Conservation (phyloP, 2,329 filamentous ascomycete species). For the Neofusicoccum umdonicola region DNA sequence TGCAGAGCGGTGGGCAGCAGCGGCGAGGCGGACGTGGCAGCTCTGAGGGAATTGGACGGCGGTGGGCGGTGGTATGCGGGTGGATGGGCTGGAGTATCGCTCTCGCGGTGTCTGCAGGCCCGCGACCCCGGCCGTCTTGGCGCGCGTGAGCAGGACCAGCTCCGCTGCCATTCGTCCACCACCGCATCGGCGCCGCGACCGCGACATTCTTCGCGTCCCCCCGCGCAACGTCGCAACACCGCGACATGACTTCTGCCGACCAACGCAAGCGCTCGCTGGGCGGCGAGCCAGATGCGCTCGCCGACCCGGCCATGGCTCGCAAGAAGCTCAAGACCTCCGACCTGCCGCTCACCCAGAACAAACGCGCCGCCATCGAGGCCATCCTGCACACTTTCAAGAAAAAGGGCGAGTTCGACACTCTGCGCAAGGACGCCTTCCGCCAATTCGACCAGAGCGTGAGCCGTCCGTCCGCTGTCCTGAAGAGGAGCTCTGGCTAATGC, state of each 20-base stretch:
- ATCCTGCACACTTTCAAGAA: conserved; percentile 82
- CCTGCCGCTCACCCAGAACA: conserved; percentile 70
- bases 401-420: conserved; percentile 76
- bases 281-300: conserved; percentile 21
- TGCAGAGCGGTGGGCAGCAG: conserved; percentile 1
- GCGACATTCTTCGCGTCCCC: conserved; percentile 5
- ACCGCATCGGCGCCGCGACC: not conserved
- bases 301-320: conserved; percentile 35
- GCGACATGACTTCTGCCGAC: conserved; percentile 3
- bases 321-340: conserved; percentile 72
- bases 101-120: not conserved
- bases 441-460: conserved; percentile 69
- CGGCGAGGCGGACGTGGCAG: not conserved
- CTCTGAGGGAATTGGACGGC: not conserved
- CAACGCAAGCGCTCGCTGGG: conserved; percentile 31
- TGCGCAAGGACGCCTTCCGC: conserved; percentile 74
- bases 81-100: not conserved
- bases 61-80: conserved; percentile 4
- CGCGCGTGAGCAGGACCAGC: not conserved
- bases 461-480: not conserved
- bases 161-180: conserved; percentile 1
- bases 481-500: not conserved
- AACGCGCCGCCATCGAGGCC: conserved; percentile 69
- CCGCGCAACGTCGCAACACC: conserved; percentile 5
- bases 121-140: conserved; percentile 1